These are phyloP conservation scores for Coprinopsis marcescibilis DNA, from an alignment of 768 basidiomycete species.

Conservation along the genomic window DNA sequence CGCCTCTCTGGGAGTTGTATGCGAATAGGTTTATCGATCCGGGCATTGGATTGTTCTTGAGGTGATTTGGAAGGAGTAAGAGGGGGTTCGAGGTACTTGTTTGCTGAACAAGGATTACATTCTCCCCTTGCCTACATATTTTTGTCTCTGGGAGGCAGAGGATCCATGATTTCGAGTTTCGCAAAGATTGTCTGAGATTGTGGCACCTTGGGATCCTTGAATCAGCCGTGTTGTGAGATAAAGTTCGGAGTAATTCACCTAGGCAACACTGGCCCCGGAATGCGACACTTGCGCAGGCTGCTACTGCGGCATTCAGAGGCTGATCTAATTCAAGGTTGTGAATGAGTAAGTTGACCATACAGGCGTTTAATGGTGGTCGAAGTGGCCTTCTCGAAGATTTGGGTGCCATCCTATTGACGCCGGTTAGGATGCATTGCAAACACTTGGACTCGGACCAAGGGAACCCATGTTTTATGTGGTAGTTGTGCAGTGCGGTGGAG, in stretches of 20 bases:
- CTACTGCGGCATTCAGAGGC: slow-evolving; percentile 25
- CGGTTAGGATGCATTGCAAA: slow-evolving; percentile 17
- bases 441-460: slow-evolving; percentile 23
- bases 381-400: background rate
- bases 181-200: slow-evolving; percentile 1
- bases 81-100: too few relatives aligned
- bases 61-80: too few relatives aligned
- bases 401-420: slow-evolving; percentile 4
- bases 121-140: too few relatives aligned
- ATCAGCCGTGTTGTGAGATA: slow-evolving; percentile 15
- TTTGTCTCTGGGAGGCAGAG: too few relatives aligned
- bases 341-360: background rate
- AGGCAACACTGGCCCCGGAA: slow-evolving; percentile 31
- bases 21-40: too few relatives aligned
- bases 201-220: too few relatives aligned
- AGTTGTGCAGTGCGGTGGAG: slow-evolving; percentile 24
- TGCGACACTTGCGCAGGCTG: slow-evolving; percentile 23
- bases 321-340: slow-evolving; percentile 16
- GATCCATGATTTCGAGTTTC: too few relatives aligned
- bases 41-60: too few relatives aligned
- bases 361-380: background rate
- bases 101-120: too few relatives aligned
- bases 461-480: slow-evolving; percentile 30
- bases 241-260: slow-evolving; percentile 18
- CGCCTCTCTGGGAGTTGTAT: too few relatives aligned